Conservation (phyloP, 257 asterid genomes). For the Fraxinus cuspidata region DNA sequence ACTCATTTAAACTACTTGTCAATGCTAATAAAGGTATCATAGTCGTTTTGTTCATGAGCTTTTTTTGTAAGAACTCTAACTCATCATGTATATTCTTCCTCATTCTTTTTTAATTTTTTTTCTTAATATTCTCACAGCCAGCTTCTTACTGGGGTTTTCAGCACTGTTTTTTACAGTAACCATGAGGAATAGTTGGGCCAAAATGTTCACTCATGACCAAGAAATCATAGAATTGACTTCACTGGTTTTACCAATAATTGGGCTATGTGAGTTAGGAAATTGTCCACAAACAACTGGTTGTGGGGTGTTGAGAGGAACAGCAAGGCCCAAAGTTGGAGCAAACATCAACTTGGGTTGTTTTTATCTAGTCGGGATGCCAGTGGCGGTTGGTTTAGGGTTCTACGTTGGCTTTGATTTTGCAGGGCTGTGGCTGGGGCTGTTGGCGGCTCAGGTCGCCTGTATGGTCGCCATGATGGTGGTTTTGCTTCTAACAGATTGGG, state of each 20-base stretch:
- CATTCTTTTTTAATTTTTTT: neutral
- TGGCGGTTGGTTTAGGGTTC: conserved; percentile 30
- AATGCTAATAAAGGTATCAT: too few species aligned
- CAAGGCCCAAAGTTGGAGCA: conserved; percentile 36
- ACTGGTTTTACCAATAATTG: conserved; percentile 31
- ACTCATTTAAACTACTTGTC: too few species aligned
- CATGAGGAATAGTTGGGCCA: conserved; percentile 31
- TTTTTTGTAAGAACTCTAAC: neutral
- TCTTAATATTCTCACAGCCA: neutral
- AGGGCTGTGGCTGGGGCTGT: conserved; percentile 36
- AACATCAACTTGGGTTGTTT: conserved; percentile 37
- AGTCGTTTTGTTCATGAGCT: too few species aligned
- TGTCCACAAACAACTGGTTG: conserved; percentile 36
- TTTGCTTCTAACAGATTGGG: conserved; percentile 37
- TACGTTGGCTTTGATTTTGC: conserved; percentile 30
- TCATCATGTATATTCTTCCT: neutral
- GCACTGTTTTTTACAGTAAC: conserved; percentile 26
- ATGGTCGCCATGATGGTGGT: conserved; percentile 33
- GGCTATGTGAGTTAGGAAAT: conserved; percentile 37
- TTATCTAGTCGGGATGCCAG: conserved; percentile 37
- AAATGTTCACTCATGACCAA: conserved; percentile 30
- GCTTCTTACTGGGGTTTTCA: conserved; percentile 29
- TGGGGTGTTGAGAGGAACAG: conserved; percentile 36
- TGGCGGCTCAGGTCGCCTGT: conserved; percentile 31
- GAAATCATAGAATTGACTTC: conserved; percentile 27